Conservation (phyloP, 177 flowering plant genomes). For the Telopea speciosissima region DNA sequence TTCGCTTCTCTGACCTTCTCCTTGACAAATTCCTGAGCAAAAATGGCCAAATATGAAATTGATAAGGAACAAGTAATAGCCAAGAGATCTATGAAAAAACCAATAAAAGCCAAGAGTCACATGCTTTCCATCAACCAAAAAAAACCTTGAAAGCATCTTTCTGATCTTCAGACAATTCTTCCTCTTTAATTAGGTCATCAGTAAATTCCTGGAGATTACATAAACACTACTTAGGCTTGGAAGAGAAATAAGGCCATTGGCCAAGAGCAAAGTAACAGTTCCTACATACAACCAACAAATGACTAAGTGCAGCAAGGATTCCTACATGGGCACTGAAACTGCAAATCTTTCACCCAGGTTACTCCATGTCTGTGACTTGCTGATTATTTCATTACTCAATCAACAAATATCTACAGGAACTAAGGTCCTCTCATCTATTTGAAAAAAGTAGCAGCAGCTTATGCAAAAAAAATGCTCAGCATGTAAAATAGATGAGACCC, state of each 20-base stretch:
- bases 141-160: conserved; percentile 77
- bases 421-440: no score
- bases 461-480: not conserved
- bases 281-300: not conserved
- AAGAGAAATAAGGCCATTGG: not conserved
- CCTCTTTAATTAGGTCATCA: conserved; percentile 55
- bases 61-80: not conserved
- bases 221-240: not conserved
- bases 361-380: not conserved
- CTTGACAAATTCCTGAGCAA: conserved; percentile 60
- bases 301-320: not conserved
- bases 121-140: not conserved
- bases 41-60: not conserved
- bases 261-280: not conserved
- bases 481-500: not conserved
- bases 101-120: no score
- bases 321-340: not conserved
- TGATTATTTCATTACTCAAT: not conserved
- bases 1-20: conserved; percentile 84
- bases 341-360: not conserved
- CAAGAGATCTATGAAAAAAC: not conserved
- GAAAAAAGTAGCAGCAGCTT: no score
- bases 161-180: conserved; percentile 60
- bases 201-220: conserved; percentile 55
- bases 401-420: not conserved